Base-by-base conservation (phyloP, 352 stramenopile species). In the Phytophthora pseudosyringae region DNA sequence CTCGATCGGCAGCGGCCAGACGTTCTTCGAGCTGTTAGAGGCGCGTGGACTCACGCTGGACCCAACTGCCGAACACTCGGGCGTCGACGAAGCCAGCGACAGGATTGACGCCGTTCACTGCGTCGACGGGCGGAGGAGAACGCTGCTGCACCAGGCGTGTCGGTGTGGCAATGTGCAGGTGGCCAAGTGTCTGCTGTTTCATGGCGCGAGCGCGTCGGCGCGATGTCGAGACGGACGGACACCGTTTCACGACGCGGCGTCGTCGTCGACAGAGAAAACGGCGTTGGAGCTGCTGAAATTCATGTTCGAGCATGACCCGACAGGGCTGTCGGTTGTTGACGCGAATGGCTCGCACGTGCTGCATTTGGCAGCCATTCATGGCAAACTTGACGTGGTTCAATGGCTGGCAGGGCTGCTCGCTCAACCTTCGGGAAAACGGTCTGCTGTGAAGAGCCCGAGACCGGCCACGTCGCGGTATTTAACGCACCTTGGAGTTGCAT, bases 361-460 rank as follows among this genome's bases (percentile, higher is more conserved):
- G 8, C 83, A 92, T 55, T 53, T 92, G 12, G 83, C 83, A 7
- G 77, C 83, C 13, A 90, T 90, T 59, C 81, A 89, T 36, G 83
- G 83, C 1, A 78, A 80, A 15, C 49, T 88, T 1, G 81, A 88
- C 10, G 73, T 89, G 15, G 55, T 92, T 28, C 58, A 83, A 45
- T 92, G 83, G 83, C 87, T 75, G 44, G 60, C 68, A 15, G 65
- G 45, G 12, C 35, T 75, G 9, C 5, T 49, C 18, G 13, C 36
- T 21, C 40, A 43, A 18, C 25, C 49, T 29, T 33, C 33, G n/a
- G 51, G n/a, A 5, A 55, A 61, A 28, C 11, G 0, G 12, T 29
- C 40, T 29, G 25, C 7, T 44, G 10, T 51, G 26, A 57, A 40
- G 25, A 46, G 51, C 4, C 33, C 51, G 6, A 57, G 28, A 21